Conservation (phyloP, 169 alveolate genomes). For the Eimeria sp. region DNA sequence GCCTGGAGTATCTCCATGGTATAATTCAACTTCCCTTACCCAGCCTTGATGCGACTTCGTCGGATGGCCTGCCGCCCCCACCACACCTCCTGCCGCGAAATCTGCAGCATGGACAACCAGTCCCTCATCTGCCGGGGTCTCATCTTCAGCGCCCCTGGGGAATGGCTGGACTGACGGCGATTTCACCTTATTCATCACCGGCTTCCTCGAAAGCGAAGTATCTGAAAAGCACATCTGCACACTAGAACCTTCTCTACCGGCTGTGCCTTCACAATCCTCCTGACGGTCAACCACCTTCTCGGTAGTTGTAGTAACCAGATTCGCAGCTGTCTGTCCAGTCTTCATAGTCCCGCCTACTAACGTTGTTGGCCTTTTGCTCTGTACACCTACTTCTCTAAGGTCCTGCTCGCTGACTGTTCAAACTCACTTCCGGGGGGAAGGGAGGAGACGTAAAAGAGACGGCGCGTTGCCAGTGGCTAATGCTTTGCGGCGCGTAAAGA, state of each 20-base stretch:
- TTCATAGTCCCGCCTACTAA: background rate
- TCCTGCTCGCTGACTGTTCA: background rate
- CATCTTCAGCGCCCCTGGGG: background rate
- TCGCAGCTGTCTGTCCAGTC: too few relatives aligned
- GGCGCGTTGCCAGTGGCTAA: too few relatives aligned
- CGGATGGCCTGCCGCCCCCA: background rate
- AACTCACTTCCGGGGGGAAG: background rate
- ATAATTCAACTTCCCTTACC: background rate
- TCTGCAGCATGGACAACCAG: conserved; percentile 15
- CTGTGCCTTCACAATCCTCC: background rate
- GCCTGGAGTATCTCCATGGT: background rate
- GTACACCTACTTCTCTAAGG: background rate
- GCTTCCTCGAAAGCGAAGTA: background rate
- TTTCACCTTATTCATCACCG: background rate
- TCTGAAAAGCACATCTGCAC: background rate
- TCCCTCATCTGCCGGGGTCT: background rate
- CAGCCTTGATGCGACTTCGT: background rate
- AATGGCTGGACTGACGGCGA: background rate
- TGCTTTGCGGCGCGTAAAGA: too few relatives aligned
- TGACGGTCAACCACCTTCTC: background rate
- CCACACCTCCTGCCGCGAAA: conserved; percentile 24
- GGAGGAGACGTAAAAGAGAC: background rate
- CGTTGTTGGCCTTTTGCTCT: background rate
- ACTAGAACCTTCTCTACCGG: background rate
- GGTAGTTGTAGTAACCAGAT: too few relatives aligned